Base-by-base conservation (phyloP, 179 eudicot species). In the Beta corolliflora region DNA sequence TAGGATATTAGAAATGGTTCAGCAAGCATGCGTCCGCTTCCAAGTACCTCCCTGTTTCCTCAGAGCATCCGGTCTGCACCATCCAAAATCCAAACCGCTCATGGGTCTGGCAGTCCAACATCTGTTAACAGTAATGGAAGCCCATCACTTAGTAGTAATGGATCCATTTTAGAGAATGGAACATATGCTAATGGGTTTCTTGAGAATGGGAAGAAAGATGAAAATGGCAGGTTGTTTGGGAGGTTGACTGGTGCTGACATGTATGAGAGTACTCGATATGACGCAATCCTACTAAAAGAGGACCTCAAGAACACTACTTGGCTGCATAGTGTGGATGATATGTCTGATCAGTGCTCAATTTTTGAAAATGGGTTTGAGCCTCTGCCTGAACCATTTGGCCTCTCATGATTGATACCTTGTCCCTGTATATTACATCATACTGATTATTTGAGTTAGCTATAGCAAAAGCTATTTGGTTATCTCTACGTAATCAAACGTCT, bases 251-350 rank as follows among this genome's bases (percentile, higher is more conserved):
- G 87, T 77, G 83, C 81, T 44, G 98, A 94, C 84, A 89, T 91
- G 29, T 95, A 90, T 48, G 99, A 94, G 82, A 95, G 98, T 83
- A 92, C 99, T 31, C 90, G 99, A 12, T 95, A 95, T 55, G 99
- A 95, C 80, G 88, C 97, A 73, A 89, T 95, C 61, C 85, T 95
- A 50, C 89, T 95, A 12, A 95, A 93, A 86, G 98, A 93, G 86
- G 98, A 95, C 83, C 83, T 90, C 80, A 92, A 92, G 88, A 92
- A 89, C 88, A 90, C 99, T 54, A 95, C 90, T 59, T 95, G 98
- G 98, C 86, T 95, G 83, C 95, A 89, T 83, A 86, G 95, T 72
- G 52, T 88, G 66, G 98, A 95, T 50, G 98, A 92, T 75, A 93
- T 92, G 85, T 84, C 91, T 64, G 97, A 93, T 77, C 95, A 92